These are phyloP conservation scores for Fraxinus floribunda DNA, from an alignment of 305 asterid species.

Conservation along the genomic window DNA sequence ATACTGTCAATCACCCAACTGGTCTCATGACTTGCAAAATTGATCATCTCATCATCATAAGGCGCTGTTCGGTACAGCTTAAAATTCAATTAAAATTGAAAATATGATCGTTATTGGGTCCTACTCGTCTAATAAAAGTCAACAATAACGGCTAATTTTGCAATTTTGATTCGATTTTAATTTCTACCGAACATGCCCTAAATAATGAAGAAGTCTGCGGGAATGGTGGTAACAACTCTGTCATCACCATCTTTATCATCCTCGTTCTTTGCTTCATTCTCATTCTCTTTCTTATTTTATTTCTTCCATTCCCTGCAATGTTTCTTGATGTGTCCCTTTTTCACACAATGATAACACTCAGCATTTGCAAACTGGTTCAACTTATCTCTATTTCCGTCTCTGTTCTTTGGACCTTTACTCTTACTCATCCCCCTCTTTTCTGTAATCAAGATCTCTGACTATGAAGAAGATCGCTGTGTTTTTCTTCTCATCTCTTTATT, in stretches of 20 bases:
- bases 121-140: no score
- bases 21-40: not conserved
- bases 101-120: no score
- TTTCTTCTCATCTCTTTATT: not conserved
- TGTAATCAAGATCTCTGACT: not conserved
- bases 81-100: no score
- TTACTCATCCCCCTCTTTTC: not conserved
- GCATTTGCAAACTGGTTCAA: not conserved
- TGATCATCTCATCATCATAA: not conserved
- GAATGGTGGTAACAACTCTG: not conserved
- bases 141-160: no score
- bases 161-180: no score
- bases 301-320: not conserved
- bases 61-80: no score
- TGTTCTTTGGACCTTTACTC: not conserved
- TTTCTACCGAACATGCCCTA: no score
- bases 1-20: not conserved
- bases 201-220: not conserved
- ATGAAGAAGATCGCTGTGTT: not conserved
- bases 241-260: not conserved
- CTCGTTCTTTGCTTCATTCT: not conserved
- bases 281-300: not conserved
- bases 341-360: not conserved
- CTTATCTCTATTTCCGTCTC: no score
- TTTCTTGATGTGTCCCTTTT: no score